Percentiles rank a stretch among this genome's conserved stretches.
Conservation (phyloP, 257 asterid genomes). For the Phtheirospermum japonicum region DNA sequence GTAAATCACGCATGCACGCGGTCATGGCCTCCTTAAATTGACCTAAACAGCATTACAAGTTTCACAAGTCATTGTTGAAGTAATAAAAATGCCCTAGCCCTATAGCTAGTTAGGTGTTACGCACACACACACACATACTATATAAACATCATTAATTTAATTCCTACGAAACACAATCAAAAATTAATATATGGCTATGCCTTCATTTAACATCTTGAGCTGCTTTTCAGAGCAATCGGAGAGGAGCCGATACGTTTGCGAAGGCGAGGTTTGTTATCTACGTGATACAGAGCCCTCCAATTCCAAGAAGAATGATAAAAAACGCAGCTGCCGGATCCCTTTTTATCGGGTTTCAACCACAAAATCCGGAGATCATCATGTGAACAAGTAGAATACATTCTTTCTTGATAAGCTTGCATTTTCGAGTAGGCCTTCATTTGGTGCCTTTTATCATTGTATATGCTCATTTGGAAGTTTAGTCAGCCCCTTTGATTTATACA, state of each 20-base stretch:
- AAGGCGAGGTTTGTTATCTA: conserved; percentile 41
- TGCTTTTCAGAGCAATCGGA: conserved; percentile 38
- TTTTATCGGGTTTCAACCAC: conserved; percentile 22
- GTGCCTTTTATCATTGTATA: no score
- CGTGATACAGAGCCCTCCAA: conserved; percentile 8
- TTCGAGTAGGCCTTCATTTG: no score
- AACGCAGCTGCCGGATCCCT: conserved; percentile 16
- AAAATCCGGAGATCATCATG: conserved; percentile 1
- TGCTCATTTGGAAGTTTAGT: no score
- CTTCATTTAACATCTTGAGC: conserved; percentile 34
- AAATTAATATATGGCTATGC: conserved; percentile 28
- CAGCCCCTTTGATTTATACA: no score
- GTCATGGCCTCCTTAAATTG: conserved; percentile 31
- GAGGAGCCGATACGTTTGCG: conserved; percentile 28
- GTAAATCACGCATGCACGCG: no score
- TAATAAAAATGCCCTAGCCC: conserved; percentile 20
- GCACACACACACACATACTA: no score
- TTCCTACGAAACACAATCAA: background rate
- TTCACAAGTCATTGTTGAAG: conserved; percentile 15
- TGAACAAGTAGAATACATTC: no score
- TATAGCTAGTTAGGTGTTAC: no score
- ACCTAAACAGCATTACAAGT: conserved; percentile 2
- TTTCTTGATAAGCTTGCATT: no score
- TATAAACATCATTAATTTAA: conserved; percentile 1
- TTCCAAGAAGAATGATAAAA: conserved; percentile 27